These are phyloP conservation scores for Syzygium aqueum DNA, from an alignment of 345 rosid species.

Conservation along the genomic window DNA sequence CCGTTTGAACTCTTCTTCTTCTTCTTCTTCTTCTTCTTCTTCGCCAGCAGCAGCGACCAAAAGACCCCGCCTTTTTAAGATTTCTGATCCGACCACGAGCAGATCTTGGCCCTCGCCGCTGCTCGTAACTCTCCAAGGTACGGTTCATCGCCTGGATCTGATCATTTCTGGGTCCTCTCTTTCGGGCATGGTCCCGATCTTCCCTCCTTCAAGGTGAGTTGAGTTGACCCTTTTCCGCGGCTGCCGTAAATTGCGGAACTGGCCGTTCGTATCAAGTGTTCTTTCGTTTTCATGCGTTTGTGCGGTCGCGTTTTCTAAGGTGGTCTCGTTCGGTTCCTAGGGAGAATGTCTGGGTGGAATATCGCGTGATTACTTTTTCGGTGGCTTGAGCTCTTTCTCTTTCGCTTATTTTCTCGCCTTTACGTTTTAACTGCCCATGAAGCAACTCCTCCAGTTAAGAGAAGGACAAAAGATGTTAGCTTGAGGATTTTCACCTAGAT, in stretches of 20 bases:
- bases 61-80: background rate
- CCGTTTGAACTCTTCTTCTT: background rate
- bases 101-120: background rate
- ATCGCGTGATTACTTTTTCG: background rate
- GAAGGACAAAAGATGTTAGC: background rate
- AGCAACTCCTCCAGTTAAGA: background rate
- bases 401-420: background rate
- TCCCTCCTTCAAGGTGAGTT: background rate
- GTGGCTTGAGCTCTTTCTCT: background rate
- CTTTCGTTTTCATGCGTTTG: background rate
- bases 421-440: background rate
- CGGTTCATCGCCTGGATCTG: background rate
- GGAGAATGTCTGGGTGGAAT: background rate
- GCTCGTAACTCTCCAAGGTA: background rate
- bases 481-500: background rate
- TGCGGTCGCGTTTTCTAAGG: background rate
- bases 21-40: background rate
- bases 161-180: background rate
- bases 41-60: background rate
- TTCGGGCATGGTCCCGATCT: conserved; percentile 1
- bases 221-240: background rate
- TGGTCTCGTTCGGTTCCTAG: background rate
- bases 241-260: background rate
- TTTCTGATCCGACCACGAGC: background rate
- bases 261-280: background rate